Base-by-base conservation (phyloP, 345 rosid genomes). In the Iberis pinnata region DNA sequence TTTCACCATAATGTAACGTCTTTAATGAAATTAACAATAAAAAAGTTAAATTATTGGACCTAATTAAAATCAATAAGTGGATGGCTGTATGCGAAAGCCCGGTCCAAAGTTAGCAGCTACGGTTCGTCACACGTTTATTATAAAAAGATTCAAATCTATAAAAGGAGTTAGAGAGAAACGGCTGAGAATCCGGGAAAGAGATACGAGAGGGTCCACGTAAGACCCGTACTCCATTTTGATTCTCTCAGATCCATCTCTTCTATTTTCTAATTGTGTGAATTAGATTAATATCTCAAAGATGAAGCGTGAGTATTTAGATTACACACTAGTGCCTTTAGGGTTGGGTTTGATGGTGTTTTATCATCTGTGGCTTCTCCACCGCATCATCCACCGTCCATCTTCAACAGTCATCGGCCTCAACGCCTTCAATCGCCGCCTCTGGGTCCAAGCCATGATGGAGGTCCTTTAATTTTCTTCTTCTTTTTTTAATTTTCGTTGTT, bases 371-470 rank as follows among this genome's bases (percentile, higher is more conserved):
- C 95, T 89, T 48, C 75, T 89, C 63, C 35, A 62, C 45, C 74
- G 79, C 2, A 64, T 89, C 60, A 8, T 86, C 3, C 64, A 63
- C 49, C 76, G 73, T 49, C 95, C 97, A n/a, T 65, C 71, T 54
- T 70, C 70, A 25, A 89, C 97, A 31, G 75, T 83, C 45, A 59
- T 89, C 53, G 95, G 95, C 37, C 54, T 89, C 22, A 89, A 89
- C 31, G 76, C 93, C 56, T 66, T 83, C 66, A 86, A 80, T 56
- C 95, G 97, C 68, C 79, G 89, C 56, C 81, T 75, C 53, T 86
- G 95, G 97, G 93, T 89, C 44, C 74, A 55, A 14, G 89, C 89
- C 58, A 89, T 89, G 95, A 86, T 89, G 95, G 93, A 89, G 92
- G 94, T 83, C 20, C n/a, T 1, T 12, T 48, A 18, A 0, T 13